phyloP scores from a whole-genome alignment of 148 eudicot species.

The Heliamphora exappendiculata region DNA sequence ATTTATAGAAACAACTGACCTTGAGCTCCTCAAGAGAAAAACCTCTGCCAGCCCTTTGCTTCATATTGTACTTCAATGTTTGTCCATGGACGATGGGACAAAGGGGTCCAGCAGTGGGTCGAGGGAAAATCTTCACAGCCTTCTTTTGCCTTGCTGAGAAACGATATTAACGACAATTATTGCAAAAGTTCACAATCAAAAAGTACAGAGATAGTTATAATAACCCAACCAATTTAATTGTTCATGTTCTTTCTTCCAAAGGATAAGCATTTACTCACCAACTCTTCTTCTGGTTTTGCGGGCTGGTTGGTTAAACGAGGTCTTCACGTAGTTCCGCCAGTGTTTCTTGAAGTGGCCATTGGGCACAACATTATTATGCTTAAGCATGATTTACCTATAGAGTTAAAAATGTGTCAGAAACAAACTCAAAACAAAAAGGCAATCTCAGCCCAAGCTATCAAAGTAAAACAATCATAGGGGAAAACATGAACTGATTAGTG shows the following conservation, averaged over 20 bases:
- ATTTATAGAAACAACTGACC: conserved; percentile 13
- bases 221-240: not conserved
- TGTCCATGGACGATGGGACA: conserved; percentile 69
- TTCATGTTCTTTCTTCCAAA: too few relatives aligned
- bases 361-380: conserved; percentile 67
- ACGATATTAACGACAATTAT: not conserved
- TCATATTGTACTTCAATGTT: conserved; percentile 61
- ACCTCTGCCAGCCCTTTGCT: conserved; percentile 56
- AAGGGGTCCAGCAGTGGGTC: conserved; percentile 50
- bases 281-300: conserved; percentile 56
- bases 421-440: too few relatives aligned
- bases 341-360: conserved; percentile 64
- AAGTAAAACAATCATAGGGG: too few relatives aligned
- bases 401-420: not conserved
- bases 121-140: conserved; percentile 58
- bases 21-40: conserved; percentile 43
- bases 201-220: not conserved
- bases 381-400: conserved; percentile 46
- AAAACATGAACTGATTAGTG: too few relatives aligned
- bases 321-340: conserved; percentile 65
- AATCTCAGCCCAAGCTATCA: too few relatives aligned
- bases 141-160: conserved; percentile 62
- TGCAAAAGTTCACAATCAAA: not conserved
- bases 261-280: conserved; percentile 18
- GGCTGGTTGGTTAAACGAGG: conserved; percentile 75